These are phyloP conservation scores for Pichia sp. DNA, from an alignment of 1,139 yeast species.

Conservation along the genomic window DNA sequence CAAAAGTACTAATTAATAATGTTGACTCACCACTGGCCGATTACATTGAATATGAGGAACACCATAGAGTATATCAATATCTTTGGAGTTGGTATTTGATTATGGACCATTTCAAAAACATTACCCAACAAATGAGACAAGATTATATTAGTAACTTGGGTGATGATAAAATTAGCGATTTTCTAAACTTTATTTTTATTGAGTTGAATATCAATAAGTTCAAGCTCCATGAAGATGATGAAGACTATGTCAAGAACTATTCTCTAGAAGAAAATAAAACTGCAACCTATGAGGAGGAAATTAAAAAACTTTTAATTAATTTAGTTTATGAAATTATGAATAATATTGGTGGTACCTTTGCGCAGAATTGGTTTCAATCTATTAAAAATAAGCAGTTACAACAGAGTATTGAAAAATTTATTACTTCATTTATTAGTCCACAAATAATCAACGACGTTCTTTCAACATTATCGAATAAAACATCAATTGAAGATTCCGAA, in stretches of 20 bases:
- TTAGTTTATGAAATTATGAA: slow-evolving; percentile 52
- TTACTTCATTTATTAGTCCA: slow-evolving; percentile 59
- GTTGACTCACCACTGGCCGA: slow-evolving; percentile 29
- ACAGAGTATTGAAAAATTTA: slow-evolving; percentile 54
- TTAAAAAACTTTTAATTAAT: slow-evolving; percentile 42
- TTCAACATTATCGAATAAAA: slow-evolving; percentile 28
- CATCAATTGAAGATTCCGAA: slow-evolving; percentile 43
- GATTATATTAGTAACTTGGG: slow-evolving; percentile 54
- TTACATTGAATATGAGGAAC: slow-evolving; percentile 36
- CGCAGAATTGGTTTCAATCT: slow-evolving; percentile 67
- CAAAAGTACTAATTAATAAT: slow-evolving; percentile 32
- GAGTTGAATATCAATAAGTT: slow-evolving; percentile 39
- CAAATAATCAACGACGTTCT: slow-evolving; percentile 54
- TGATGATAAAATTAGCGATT: slow-evolving; percentile 38
- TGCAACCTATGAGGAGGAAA: slow-evolving; percentile 28
- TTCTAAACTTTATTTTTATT: slow-evolving; percentile 47
- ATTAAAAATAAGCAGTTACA: slow-evolving; percentile 54
- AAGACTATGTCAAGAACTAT: slow-evolving; percentile 17
- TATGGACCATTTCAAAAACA: slow-evolving; percentile 56
- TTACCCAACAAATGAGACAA: slow-evolving; percentile 59
- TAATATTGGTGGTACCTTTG: slow-evolving; percentile 54
- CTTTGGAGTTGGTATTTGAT: slow-evolving; percentile 69
- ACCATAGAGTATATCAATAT: slow-evolving; percentile 37
- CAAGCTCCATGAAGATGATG: slow-evolving; percentile 25
- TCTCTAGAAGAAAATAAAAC: slow-evolving; percentile 16